These are phyloP conservation scores for Neurospora sp. DNA, from an alignment of 495 filamentous ascomycete species.

Conservation along the genomic window DNA sequence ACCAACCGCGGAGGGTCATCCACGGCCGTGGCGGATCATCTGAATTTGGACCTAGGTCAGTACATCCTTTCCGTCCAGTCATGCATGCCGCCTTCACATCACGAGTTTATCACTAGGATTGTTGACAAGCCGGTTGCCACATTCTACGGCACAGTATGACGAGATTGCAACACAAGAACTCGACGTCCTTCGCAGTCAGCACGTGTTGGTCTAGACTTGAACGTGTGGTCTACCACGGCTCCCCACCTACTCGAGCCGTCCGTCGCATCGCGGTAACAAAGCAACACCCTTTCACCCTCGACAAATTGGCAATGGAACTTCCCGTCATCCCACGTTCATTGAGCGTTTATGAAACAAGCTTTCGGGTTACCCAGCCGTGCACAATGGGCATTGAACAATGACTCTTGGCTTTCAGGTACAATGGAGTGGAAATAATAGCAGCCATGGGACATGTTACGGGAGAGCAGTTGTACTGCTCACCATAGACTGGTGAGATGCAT, in stretches of 20 bases:
- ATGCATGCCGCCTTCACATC: not conserved
- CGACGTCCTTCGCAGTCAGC: not conserved
- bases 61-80: not conserved
- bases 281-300: not conserved
- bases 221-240: not conserved
- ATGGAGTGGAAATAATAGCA: not conserved
- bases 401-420: not conserved
- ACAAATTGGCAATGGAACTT: not conserved
- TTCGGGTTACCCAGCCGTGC: not conserved
- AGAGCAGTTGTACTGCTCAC: not conserved
- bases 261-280: not conserved
- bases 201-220: not conserved
- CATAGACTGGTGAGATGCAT: not conserved
- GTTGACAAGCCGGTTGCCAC: not conserved
- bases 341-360: not conserved
- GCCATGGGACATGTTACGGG: not conserved
- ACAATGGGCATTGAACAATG: not conserved
- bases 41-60: not conserved
- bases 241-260: not conserved
- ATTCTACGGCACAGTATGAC: not conserved
- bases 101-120: not conserved
- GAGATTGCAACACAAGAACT: not conserved
- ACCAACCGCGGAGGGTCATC: not conserved
- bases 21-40: not conserved
- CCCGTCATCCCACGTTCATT: not conserved